Evolutionary conservation across 495 filamentous ascomycete species (phyloP).

Genomic region (Parathielavia appendiculata): DNA sequence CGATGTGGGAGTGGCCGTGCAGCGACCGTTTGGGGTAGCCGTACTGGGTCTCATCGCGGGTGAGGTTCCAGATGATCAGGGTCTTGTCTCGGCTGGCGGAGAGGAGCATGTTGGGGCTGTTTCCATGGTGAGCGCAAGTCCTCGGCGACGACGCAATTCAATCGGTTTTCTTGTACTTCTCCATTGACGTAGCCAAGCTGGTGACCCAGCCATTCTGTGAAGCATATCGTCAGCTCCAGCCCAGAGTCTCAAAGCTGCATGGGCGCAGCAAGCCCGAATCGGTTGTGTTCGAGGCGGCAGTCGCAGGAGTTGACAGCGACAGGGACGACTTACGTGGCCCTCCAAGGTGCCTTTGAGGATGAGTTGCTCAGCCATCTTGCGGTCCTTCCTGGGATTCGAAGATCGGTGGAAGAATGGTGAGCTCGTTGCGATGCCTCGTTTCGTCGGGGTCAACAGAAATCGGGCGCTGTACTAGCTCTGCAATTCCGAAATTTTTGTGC

Average conservation of each 20-base stretch:
- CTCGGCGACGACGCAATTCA: slow-evolving; percentile 18
- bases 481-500: slow-evolving; percentile 40
- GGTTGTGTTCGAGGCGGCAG: background rate
- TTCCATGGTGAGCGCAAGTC: slow-evolving; percentile 29
- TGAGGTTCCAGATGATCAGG: slow-evolving; percentile 99
- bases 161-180: slow-evolving; percentile 67
- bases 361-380: slow-evolving; percentile 87
- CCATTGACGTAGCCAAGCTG: slow-evolving; percentile 91
- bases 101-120: slow-evolving; percentile 98
- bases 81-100: slow-evolving; percentile 96
- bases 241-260: background rate
- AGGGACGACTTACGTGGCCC: slow-evolving; percentile 66
- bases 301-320: slow-evolving; percentile 9
- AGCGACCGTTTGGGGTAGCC: slow-evolving; percentile 98
- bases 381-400: slow-evolving; percentile 31
- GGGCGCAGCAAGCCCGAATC: background rate
- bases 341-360: slow-evolving; percentile 96
- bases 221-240: slow-evolving; percentile 15
- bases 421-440: slow-evolving; percentile 31
- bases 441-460: slow-evolving; percentile 33
- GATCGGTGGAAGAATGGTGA: slow-evolving; percentile 36
- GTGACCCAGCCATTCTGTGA: slow-evolving; percentile 66
- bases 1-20: slow-evolving; percentile 98
- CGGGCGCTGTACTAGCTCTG: slow-evolving; percentile 23
- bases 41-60: slow-evolving; percentile 94